These are phyloP conservation scores for Musa acuminata DNA, from an alignment of 176 grass and related monocot genomes.

Conservation along the genomic window DNA sequence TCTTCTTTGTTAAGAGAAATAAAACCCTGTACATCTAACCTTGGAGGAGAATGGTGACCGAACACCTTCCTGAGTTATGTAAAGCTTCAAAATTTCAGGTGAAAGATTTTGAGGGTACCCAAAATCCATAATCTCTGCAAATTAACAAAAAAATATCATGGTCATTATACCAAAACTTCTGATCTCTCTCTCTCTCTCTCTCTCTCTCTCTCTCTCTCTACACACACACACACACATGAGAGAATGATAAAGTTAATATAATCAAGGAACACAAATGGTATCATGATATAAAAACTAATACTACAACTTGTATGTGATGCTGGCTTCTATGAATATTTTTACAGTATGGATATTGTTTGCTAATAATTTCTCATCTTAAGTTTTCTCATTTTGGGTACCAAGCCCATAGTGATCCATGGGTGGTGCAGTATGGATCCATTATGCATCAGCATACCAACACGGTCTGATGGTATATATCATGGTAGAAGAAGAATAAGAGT, in stretches of 20 bases:
- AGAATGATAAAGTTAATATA: too few relatives aligned
- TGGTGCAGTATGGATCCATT: too few relatives aligned
- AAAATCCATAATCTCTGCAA: constrained; percentile 98
- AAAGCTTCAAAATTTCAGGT: constrained; percentile 96
- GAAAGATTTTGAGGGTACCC: constrained; percentile 99
- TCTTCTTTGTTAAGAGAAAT: background rate
- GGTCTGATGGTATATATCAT: too few relatives aligned
- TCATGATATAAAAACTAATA: background rate
- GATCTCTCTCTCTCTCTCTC: too few relatives aligned
- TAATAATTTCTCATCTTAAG: too few relatives aligned
- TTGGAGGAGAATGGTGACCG: constrained; percentile 97
- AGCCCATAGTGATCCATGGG: too few relatives aligned
- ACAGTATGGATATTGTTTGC: background rate
- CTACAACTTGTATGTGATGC: background rate
- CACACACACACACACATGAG: too few relatives aligned
- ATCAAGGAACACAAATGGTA: background rate
- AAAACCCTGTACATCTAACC: constrained; percentile 31
- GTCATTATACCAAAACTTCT: too few relatives aligned
- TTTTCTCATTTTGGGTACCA: too few relatives aligned
- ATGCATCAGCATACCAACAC: too few relatives aligned
- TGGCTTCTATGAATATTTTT: background rate
- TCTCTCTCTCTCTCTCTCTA: too few relatives aligned
- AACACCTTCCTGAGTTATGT: constrained; percentile 97
- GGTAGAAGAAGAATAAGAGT: too few relatives aligned
- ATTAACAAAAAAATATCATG: constrained; percentile 17